Evolutionary conservation across 2,329 filamentous ascomycete genomes (phyloP).

Genomic region (Madurella mycetomatis): DNA sequence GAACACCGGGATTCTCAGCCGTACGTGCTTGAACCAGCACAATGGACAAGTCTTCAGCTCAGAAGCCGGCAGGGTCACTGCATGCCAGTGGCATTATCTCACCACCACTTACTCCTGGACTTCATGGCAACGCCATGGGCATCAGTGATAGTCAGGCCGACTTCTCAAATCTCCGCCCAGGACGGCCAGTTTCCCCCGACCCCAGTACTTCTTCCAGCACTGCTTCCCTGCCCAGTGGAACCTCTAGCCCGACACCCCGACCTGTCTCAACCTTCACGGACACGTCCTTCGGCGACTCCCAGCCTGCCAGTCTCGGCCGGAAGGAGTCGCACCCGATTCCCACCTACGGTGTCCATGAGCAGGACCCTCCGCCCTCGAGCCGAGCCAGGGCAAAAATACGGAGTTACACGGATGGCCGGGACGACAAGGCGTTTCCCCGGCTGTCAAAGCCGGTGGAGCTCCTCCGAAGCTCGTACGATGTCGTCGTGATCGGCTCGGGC

Average conservation of each 20-base stretch:
- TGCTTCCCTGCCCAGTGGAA: not conserved
- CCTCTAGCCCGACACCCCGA: not conserved
- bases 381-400: slow-evolving; percentile 29
- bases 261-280: slow-evolving; percentile 3
- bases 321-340: slow-evolving; percentile 27
- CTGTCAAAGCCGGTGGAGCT: slow-evolving; percentile 55
- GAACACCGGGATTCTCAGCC: not conserved
- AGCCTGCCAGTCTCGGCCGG: slow-evolving; percentile 1
- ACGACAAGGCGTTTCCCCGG: slow-evolving; percentile 41
- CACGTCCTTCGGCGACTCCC: slow-evolving; percentile 9
- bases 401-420: slow-evolving; percentile 28
- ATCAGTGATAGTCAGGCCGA: slow-evolving; percentile 3
- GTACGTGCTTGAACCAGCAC: not conserved
- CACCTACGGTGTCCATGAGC: slow-evolving; percentile 30
- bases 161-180: not conserved
- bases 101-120: slow-evolving; percentile 23
- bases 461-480: slow-evolving; percentile 56
- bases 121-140: slow-evolving; percentile 8
- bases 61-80: slow-evolving; percentile 10
- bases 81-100: slow-evolving; percentile 19
- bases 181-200: slow-evolving; percentile 7
- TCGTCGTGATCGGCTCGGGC: slow-evolving; percentile 63
- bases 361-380: slow-evolving; percentile 33
- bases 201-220: slow-evolving; percentile 4
- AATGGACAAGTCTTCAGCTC: slow-evolving; percentile 17